Evolutionary conservation across 805 yeast species (phyloP), one percentile per base, ranked within the genome.

Genomic region (Suhomyces pyralidae): DNA sequence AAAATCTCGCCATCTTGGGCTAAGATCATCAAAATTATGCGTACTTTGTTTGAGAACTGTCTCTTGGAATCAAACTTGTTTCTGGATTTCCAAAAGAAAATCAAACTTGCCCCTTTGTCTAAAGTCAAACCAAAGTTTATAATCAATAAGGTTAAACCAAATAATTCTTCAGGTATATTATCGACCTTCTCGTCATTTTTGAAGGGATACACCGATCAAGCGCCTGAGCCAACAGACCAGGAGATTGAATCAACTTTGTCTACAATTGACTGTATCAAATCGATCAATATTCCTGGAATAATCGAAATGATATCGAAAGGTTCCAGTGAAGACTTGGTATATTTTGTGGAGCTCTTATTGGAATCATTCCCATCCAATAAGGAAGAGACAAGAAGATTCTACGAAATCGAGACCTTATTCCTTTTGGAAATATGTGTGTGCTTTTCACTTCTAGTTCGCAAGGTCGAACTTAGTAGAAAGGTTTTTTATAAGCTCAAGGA

Each of bases 121-220:
- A 79, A 74, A 54, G 87, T 90, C 3, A 77, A 78, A 50, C 89
- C 97, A 0, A 84, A 83, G 40, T 82, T 81, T 59, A 78, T 84
- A 7, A 81, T 90, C 42, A 83, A 82, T 36, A 80, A 85, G 61
- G 72, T 81, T 1, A 83, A 83, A 47, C 84, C 86, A 0, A 80
- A 83, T 36, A 88, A 84, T 60, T 96, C 85, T 32, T 77, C 78
- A 9, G 90, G 98, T 2, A 64, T 94, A n/a, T 81, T 94, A 51
- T 88, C 96, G 0, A 88, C 98, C 0, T 85, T 94, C 61, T 91
- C 97, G 1, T 90, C 97, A 0, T 93, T 91, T 34, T 80, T 94
- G 68, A 89, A 94, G 57, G 94, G 97, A 17, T 81, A 85, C 53
- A 77, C 86, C 1, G 97, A 91, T 61, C 96, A 90, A 50, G 84